Base-by-base conservation (phyloP, 257 asterid genomes). In the Striga asiatica region DNA sequence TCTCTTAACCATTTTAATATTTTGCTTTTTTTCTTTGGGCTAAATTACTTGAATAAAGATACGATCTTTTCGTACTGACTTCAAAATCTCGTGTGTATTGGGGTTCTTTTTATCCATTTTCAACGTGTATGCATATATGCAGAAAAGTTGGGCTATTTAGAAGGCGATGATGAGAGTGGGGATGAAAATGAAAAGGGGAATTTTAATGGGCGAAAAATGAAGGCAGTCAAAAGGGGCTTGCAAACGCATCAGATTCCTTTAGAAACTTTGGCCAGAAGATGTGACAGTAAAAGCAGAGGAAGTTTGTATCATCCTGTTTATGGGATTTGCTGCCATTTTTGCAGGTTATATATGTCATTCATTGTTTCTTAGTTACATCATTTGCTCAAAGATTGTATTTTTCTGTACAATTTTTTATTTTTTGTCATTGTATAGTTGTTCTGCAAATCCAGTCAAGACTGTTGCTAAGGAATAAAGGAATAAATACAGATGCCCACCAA, bases 241-340 rank as follows among this genome's bases (percentile, higher is more conserved):
- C 41, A 22, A 5, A 45, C 20, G 45, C 10, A 46, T 10, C 28
- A 8, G 59, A 66, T 72, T 60, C 66, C 91, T 1, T 57, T 67
- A 1, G 84, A 84, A 31, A 80, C 72, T 39, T 58, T 82, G 74
- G 72, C 75, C 7, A 61, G 76, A 35, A 82, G 86, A 28, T 82
- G 95, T 50, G 47, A 56, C 0, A 82, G 83, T 72, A 78, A 66
- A 62, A 84, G 74, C 39, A 76, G 95, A 68, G 95, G 95, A 17
- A 80, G 88, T 34, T 62, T 80, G 60, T 82, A 78, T 57, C 79
- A 84, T 76, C 89, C 88, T 60, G 23, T 76, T 71, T 61, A 74
- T 67, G 97, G 97, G 21, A 78, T 88, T 62, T 77, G 74, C 68
- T 88, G 97, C 80, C 97, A 88, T 74, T 88, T 78, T 62, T 88